These are phyloP conservation scores for Anastatica hierochuntica DNA, from an alignment of 345 rosid genomes.

Conservation along the genomic window DNA sequence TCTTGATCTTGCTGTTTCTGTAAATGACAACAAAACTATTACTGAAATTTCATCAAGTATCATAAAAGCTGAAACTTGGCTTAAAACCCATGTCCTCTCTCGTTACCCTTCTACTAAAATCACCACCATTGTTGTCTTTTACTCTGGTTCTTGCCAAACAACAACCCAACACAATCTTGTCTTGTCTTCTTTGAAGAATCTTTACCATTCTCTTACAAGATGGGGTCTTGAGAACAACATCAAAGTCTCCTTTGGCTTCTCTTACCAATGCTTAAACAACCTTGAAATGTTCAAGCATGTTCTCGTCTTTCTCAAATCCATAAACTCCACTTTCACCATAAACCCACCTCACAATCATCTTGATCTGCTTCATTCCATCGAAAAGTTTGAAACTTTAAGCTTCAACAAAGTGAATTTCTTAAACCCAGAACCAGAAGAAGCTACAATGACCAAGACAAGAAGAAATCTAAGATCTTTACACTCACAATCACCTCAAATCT, in stretches of 20 bases:
- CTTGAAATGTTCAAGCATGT: conserved; percentile 17
- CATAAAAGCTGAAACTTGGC: conserved; percentile 63
- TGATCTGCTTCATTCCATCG: conserved; percentile 24
- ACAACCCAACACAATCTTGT: conserved; percentile 29
- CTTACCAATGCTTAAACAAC: conserved; percentile 29
- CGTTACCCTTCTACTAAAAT: conserved; percentile 53
- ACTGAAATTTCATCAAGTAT: conserved; percentile 45
- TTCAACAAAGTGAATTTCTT: conserved; percentile 40
- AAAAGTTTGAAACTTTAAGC: conserved; percentile 35
- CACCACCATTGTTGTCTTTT: conserved; percentile 54
- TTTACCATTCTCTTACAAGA: conserved; percentile 49
- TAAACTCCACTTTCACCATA: conserved; percentile 55
- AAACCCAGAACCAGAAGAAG: conserved; percentile 16
- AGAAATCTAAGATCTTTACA: conserved; percentile 46
- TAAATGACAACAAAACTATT: conserved; percentile 35
- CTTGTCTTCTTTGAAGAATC: conserved; percentile 42
- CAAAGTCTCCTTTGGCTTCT: conserved; percentile 49
- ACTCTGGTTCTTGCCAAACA: conserved; percentile 29
- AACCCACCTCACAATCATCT: conserved; percentile 26
- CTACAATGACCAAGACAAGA: conserved; percentile 4
- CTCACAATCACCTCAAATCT: conserved; percentile 36
- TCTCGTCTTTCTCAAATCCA: conserved; percentile 30
- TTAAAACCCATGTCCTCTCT: conserved; percentile 48
- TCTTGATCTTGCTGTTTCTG: conserved; percentile 39
- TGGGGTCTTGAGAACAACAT: conserved; percentile 68